Base-by-base conservation (phyloP, 805 yeast genomes). In the Candida pseudoglaebosa region DNA sequence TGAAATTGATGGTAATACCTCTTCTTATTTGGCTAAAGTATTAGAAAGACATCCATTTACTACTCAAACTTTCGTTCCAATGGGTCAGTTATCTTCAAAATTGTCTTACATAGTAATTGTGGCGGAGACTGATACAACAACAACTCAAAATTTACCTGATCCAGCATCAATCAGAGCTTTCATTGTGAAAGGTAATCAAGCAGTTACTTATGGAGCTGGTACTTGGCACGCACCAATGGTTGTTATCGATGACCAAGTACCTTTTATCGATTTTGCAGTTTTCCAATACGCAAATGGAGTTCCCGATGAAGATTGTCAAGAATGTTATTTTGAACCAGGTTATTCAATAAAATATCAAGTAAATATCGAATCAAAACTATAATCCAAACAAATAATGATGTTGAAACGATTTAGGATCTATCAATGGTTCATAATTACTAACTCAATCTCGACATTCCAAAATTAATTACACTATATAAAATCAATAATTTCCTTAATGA, bases 211-310 rank as follows among this genome's bases (percentile, higher is more conserved):
- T 57, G 95, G 89, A 0, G 77, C 74, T 9, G 87, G 84, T 1
- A 77, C 82, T 4, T 90, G 98, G 98, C 98, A 90, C 57, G 95
- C 97, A 0, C 97, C 98, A 3, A 90, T 90, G 98, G 82, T 91
- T 16, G 91, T 87, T 2, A 58, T 88, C 7, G 82, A 80, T 24
- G 78, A 75, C 18, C 64, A 66, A 4, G 62, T 82, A 10, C 56
- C 62, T 0, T 57, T 65, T 40, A 58, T 68, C 19, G 96, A 91
- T 53, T 91, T 90, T 62, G 90, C 87, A 2, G 97, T 91, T n/a
- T 64, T 89, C 38, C 82, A 87, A 22, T 84, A 84, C 54, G 97
- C 90, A 51, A 86, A 85, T 47, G 91, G 87, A 1, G 80, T 84
- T 4, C 69, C 80, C 1, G 75, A 76, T 2, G 95, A 84, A 47